Base-by-base conservation (phyloP, 1,139 yeast genomes). In the Magnusiomyces sp. region DNA sequence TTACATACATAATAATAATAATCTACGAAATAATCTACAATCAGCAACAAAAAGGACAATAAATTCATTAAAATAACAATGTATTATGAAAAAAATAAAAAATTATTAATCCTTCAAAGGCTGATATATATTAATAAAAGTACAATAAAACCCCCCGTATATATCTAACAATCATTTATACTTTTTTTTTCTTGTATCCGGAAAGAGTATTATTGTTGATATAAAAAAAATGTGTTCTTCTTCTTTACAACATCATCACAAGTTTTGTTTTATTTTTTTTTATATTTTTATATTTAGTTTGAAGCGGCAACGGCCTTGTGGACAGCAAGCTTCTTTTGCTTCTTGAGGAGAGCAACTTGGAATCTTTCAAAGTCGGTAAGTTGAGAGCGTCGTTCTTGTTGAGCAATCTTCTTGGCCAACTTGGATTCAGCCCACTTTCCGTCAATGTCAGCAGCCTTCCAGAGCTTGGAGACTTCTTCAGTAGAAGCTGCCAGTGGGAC, bases 311-410 rank as follows among this genome's bases (percentile, higher is more conserved):
- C 76, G 70, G 86, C 87, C 77, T 88, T 90, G 80, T 85, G 86
- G 70, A 90, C 90, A 75, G 92, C 89, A 72, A 74, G 83, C 79
- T 92, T 85, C 78, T 88, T 88, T 81, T 90, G 96, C 83, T 89
- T 92, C 86, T 86, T 90, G 74, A 88, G 83, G 66, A 88, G 94
- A 74, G 86, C 73, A 67, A 90, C 98, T 81, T 92, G 97, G 97
- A 92, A 92, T 83, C 99, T 90, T 81, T 92, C 97, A 70, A 92
- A 92, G 77, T 92, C 99, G 65, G 92, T 72, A 73, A 94, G 84
- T 71, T 83, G 77, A 67, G 94, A 75, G 81, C 98, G 87, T 75
- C 83, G 88, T 75, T 85, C 82, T 75, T 85, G 88, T 74, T 86
- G 83, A 70, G 95, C 96, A 70, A 92, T 83, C 81, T 88, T 89